These are phyloP conservation scores for Picea glauca DNA, from an alignment of 75 land plant species.

Conservation along the genomic window DNA sequence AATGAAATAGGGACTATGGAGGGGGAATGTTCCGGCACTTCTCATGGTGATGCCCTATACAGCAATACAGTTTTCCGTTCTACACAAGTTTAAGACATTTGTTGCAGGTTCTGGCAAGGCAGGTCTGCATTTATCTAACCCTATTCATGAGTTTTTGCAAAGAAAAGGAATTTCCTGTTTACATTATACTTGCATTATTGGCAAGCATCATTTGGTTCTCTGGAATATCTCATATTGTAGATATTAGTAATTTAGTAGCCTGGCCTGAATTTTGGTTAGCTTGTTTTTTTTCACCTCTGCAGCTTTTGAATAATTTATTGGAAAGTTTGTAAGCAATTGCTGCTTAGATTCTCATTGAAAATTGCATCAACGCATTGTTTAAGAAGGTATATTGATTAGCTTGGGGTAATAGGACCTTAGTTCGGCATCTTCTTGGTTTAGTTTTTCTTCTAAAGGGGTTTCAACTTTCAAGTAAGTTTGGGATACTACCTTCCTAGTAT, in stretches of 20 bases:
- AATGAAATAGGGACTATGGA: conserved; percentile 84
- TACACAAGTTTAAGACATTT: conserved; percentile 79
- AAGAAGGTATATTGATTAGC: not conserved
- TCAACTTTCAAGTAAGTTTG: not conserved
- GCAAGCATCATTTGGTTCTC: not conserved
- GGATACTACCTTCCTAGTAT: not conserved
- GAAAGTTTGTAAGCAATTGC: not conserved
- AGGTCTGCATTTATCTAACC: conserved; percentile 46
- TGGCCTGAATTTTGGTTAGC: not conserved
- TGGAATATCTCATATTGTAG: not conserved
- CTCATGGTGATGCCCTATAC: conserved; percentile 99
- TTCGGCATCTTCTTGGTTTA: not conserved
- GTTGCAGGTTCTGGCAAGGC: conserved; percentile 75
- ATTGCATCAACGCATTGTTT: not conserved
- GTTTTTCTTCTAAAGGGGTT: not conserved
- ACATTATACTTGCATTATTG: not conserved
- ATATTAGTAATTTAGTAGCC: no score
- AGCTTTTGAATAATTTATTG: not conserved
- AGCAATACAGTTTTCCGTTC: conserved; percentile 86
- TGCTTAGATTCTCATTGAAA: not conserved
- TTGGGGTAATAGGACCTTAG: not conserved
- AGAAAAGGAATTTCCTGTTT: not conserved
- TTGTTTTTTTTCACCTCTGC: not conserved
- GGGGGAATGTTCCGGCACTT: conserved; percentile 97
- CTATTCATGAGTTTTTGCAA: not conserved